Percentiles rank a stretch among this genome's conserved stretches.
Evolutionary conservation across 345 rosid species (phyloP).

Genomic region (Hibiscus tridactylites): DNA sequence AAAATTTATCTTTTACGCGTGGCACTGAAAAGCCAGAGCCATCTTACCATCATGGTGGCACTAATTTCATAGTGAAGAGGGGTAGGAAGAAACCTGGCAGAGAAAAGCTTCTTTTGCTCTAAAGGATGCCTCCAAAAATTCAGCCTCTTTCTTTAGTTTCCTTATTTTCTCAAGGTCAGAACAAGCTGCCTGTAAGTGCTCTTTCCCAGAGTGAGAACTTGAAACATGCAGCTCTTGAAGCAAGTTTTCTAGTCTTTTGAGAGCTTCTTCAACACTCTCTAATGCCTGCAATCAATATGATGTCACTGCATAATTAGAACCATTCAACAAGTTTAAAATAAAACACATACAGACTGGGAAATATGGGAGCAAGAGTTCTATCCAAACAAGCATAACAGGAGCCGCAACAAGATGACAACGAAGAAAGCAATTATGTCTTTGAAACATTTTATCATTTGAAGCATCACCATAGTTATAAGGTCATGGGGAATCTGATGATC

Average conservation of each 20-base stretch:
- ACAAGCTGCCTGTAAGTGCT: constrained; percentile 86
- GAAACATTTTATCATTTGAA: neutral
- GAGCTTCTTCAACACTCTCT: constrained; percentile 86
- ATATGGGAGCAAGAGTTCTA: neutral
- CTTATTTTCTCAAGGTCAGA: constrained; percentile 93
- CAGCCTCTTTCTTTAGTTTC: constrained; percentile 97
- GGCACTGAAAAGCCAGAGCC: neutral
- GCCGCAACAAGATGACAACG: neutral
- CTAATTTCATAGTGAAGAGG: neutral
- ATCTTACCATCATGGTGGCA: neutral
- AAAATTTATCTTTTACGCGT: neutral
- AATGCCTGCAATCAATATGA: constrained; percentile 52
- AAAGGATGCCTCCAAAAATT: constrained; percentile 92
- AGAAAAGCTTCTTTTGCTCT: constrained; percentile 88
- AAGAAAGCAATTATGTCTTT: neutral
- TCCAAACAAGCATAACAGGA: neutral
- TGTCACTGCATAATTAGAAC: neutral
- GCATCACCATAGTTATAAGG: neutral
- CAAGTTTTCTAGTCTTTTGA: constrained; percentile 74
- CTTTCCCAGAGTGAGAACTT: constrained; percentile 72
- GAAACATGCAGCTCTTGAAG: constrained; percentile 67
- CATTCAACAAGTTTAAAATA: neutral
- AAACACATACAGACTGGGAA: neutral
- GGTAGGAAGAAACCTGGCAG: constrained; percentile 49
- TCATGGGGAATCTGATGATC: neutral